These are phyloP conservation scores for Claviceps pazoutovae DNA, from an alignment of 2,329 filamentous ascomycete species.

Conservation along the genomic window DNA sequence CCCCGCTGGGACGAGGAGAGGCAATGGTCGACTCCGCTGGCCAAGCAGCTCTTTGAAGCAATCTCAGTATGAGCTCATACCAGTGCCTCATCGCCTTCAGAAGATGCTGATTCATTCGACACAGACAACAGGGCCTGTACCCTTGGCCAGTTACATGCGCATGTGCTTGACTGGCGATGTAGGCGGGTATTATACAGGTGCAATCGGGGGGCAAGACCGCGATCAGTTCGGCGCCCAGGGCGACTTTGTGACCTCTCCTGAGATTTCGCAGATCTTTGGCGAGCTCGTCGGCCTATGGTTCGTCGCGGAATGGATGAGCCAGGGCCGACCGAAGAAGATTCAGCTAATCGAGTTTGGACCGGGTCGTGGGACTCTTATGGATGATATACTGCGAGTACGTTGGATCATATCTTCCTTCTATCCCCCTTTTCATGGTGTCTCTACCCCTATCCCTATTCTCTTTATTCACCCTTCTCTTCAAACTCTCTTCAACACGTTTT, in stretches of 20 bases:
- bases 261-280: slow-evolving; percentile 95
- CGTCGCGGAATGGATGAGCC: slow-evolving; percentile 89
- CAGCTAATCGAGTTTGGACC: slow-evolving; percentile 91
- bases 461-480: too few species aligned
- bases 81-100: too few species aligned
- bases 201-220: slow-evolving; percentile 43
- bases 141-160: slow-evolving; percentile 91
- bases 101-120: background rate
- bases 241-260: slow-evolving; percentile 92
- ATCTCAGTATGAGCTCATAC: slow-evolving; percentile 50
- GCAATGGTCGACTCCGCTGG: slow-evolving; percentile 84
- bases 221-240: slow-evolving; percentile 90
- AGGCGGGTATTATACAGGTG: slow-evolving; percentile 85
- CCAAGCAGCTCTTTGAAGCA: slow-evolving; percentile 72
- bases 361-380: slow-evolving; percentile 90
- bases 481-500: background rate
- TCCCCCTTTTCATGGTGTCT: too few species aligned
- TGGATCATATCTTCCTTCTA: too few species aligned
- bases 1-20: slow-evolving; percentile 25
- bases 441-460: too few species aligned
- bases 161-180: slow-evolving; percentile 89
- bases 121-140: slow-evolving; percentile 69
- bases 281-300: slow-evolving; percentile 92
- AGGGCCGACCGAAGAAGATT: slow-evolving; percentile 59
- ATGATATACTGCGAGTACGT: slow-evolving; percentile 77